These are phyloP conservation scores for Exophiala sp. DNA, from an alignment of 2,329 filamentous ascomycete species.

Conservation along the genomic window DNA sequence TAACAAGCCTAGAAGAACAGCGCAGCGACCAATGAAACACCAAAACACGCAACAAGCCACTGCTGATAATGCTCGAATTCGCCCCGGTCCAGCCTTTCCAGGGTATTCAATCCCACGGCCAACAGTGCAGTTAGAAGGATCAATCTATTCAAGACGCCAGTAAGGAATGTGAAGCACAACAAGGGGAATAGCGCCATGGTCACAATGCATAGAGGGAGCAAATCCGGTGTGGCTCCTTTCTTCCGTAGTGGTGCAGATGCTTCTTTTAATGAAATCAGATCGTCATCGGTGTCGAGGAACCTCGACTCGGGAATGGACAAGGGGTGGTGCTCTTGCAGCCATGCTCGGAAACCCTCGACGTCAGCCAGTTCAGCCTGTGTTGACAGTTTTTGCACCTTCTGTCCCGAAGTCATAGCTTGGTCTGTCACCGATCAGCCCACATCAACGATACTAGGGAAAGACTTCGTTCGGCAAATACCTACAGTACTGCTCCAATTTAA, in stretches of 20 bases:
- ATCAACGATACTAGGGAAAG: neutral
- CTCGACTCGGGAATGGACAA: conserved; percentile 47
- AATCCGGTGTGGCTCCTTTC: conserved; percentile 4
- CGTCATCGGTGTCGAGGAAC: conserved; percentile 48
- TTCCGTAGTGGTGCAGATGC: neutral
- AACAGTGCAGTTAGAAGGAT: conserved; percentile 22
- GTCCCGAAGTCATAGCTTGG: conserved; percentile 29
- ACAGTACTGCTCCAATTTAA: conserved; percentile 59
- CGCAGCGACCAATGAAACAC: conserved; percentile 21
- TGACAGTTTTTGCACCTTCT: conserved; percentile 20
- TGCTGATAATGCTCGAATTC: conserved; percentile 19
- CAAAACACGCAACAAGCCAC: conserved; percentile 23
- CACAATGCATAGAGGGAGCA: conserved; percentile 18
- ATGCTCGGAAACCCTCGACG: conserved; percentile 45
- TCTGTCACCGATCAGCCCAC: conserved; percentile 21
- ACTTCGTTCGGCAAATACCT: conserved; percentile 28
- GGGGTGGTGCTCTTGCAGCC: conserved; percentile 48
- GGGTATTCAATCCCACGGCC: conserved; percentile 15
- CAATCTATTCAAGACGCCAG: conserved; percentile 23
- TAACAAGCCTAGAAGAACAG: conserved; percentile 13
- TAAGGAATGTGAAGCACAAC: conserved; percentile 25
- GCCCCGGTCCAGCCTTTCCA: conserved; percentile 19
- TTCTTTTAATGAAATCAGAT: conserved; percentile 33
- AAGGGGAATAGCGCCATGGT: conserved; percentile 23
- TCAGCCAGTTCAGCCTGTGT: conserved; percentile 15